Conservation (phyloP, 345 rosid genomes). For the Linum lewisii region DNA sequence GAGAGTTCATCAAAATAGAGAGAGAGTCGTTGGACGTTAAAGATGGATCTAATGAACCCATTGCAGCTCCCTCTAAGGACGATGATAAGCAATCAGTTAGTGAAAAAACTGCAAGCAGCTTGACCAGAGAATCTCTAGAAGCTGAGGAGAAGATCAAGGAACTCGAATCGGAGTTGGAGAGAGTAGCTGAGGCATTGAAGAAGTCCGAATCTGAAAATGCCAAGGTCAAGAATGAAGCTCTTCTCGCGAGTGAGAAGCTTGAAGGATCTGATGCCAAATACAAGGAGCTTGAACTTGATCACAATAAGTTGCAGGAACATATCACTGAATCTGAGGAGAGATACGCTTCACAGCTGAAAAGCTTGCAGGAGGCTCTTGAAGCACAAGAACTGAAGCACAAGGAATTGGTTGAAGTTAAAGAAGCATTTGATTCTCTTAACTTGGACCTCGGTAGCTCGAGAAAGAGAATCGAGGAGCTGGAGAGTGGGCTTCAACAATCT, state of each 20-base stretch:
- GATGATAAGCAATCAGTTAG: slow-evolving; percentile 17
- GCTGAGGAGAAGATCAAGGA: slow-evolving; percentile 77
- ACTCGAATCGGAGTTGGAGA: slow-evolving; percentile 67
- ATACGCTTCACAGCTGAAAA: slow-evolving; percentile 42
- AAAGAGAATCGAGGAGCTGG: slow-evolving; percentile 58
- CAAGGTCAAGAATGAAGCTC: slow-evolving; percentile 43
- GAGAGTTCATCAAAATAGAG: slow-evolving; percentile 92
- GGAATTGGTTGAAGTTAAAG: slow-evolving; percentile 67
- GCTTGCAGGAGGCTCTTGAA: slow-evolving; percentile 54
- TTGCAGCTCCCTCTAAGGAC: slow-evolving; percentile 19
- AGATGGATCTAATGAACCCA: slow-evolving; percentile 30
- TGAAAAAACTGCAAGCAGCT: slow-evolving; percentile 46
- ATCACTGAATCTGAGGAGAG: slow-evolving; percentile 56
- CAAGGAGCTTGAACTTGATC: slow-evolving; percentile 51
- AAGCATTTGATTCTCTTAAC: slow-evolving; percentile 54
- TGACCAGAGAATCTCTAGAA: slow-evolving; percentile 64
- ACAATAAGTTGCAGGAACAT: slow-evolving; percentile 60
- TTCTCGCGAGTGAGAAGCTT: slow-evolving; percentile 44
- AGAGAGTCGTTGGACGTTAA: slow-evolving; percentile 61
- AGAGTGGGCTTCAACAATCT: slow-evolving; percentile 48
- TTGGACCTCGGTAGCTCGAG: slow-evolving; percentile 56
- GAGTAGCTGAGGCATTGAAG: slow-evolving; percentile 54
- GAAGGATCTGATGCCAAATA: slow-evolving; percentile 48
- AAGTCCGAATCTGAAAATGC: slow-evolving; percentile 57
- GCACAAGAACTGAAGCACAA: slow-evolving; percentile 60